These are phyloP conservation scores for Microdochium trichocladiopsis DNA, from an alignment of 2,329 filamentous ascomycete genomes.

Conservation along the genomic window DNA sequence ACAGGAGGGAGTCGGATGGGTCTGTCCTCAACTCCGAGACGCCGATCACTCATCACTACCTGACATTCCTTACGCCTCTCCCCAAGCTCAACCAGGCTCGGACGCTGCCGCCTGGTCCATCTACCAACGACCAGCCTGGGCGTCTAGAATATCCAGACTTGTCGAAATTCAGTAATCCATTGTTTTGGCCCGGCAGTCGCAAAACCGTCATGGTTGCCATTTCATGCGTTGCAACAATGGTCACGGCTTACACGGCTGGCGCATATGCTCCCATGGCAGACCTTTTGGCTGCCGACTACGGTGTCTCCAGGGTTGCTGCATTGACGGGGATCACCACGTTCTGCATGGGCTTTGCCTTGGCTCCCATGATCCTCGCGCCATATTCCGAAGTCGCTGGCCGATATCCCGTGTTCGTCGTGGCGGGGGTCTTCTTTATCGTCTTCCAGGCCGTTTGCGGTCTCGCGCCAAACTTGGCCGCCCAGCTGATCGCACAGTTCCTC, in stretches of 20 bases:
- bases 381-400: slow-evolving; percentile 86
- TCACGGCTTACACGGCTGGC: slow-evolving; percentile 77
- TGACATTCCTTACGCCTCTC: slow-evolving; percentile 54
- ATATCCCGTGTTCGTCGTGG: slow-evolving; percentile 70
- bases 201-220: slow-evolving; percentile 68
- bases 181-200: slow-evolving; percentile 61
- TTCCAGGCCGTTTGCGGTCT: slow-evolving; percentile 70
- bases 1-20: background rate
- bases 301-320: slow-evolving; percentile 58
- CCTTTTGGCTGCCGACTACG: slow-evolving; percentile 60
- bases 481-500: slow-evolving; percentile 70
- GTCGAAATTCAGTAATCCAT: slow-evolving; percentile 59
- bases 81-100: slow-evolving; percentile 31
- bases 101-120: background rate
- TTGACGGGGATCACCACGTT: slow-evolving; percentile 74
- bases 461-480: slow-evolving; percentile 61
- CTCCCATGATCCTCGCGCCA: slow-evolving; percentile 82
- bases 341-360: slow-evolving; percentile 70
- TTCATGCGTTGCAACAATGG: slow-evolving; percentile 66
- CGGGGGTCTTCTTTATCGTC: slow-evolving; percentile 63
- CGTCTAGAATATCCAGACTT: slow-evolving; percentile 48
- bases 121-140: background rate
- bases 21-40: slow-evolving; percentile 5
- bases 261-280: slow-evolving; percentile 65
- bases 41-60: slow-evolving; percentile 46